phyloP scores from a whole-genome alignment of 257 asterid species.

The Solanum verrucosum region DNA sequence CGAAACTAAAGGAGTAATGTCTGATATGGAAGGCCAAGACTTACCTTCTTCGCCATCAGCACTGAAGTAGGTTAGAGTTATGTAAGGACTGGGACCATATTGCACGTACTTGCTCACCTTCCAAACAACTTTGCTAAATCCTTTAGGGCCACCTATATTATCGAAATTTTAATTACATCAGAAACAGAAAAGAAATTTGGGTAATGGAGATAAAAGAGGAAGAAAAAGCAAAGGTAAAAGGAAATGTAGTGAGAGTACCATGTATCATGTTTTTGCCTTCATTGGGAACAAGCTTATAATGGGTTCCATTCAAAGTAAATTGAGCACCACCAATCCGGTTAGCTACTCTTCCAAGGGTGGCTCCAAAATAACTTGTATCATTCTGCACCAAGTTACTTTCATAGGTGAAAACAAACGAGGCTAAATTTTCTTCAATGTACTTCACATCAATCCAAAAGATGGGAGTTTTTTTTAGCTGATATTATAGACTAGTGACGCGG shows the following conservation, averaged over 20 bases:
- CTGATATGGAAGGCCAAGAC: not conserved
- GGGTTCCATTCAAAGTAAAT: slow-evolving; percentile 55
- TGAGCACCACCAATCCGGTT: slow-evolving; percentile 76
- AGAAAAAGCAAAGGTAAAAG: not conserved
- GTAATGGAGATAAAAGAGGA: not conserved
- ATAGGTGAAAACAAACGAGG: not conserved
- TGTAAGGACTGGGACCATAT: not conserved
- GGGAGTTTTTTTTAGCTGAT: not conserved
- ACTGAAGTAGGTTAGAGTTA: slow-evolving; percentile 10
- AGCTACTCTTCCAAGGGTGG: slow-evolving; percentile 75
- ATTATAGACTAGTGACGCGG: not conserved
- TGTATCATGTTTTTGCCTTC: slow-evolving; percentile 59
- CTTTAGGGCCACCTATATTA: slow-evolving; percentile 1
- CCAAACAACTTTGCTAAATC: slow-evolving; percentile 9
- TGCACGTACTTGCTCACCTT: not conserved
- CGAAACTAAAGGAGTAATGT: not conserved
- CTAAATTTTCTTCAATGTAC: not conserved
- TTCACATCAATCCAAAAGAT: not conserved
- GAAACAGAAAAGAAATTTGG: not conserved
- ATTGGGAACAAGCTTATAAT: slow-evolving; percentile 58
- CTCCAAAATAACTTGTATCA: slow-evolving; percentile 49
- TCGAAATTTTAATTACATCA: not conserved
- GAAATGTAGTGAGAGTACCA: slow-evolving; percentile 28
- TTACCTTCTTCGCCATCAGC: slow-evolving; percentile 22
- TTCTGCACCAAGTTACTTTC: slow-evolving; percentile 30